phyloP scores from a whole-genome alignment of 176 grass and related monocot species.

The Puccinellia tenuiflora region DNA sequence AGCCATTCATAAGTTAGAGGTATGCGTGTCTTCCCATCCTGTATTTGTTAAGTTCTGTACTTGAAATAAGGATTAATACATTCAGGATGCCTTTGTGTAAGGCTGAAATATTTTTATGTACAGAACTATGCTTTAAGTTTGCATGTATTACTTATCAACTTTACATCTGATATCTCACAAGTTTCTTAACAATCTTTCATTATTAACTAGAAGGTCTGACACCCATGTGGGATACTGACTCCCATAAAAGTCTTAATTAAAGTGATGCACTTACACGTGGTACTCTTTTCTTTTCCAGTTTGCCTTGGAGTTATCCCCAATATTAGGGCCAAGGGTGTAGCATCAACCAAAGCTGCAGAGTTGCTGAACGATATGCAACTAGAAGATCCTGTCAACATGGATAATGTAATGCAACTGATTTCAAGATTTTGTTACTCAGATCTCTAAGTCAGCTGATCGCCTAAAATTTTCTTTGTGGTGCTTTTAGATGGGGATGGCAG shows the following conservation, averaged over 20 bases:
- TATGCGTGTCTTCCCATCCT: conserved; percentile 24
- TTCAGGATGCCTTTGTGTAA: conserved; percentile 4
- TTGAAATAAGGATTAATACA: not conserved
- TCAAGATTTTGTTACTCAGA: conserved; percentile 10
- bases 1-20: conserved; percentile 95
- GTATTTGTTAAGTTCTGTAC: not conserved
- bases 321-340: conserved; percentile 82
- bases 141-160: not conserved
- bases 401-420: conserved; percentile 58
- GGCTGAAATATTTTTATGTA: not conserved
- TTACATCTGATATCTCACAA: not conserved
- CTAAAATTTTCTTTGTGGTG: conserved; percentile 4
- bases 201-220: not conserved
- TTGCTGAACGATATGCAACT: conserved; percentile 86
- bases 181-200: not conserved
- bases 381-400: conserved; percentile 86
- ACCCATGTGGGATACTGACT: not conserved
- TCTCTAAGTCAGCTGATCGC: conserved; percentile 4
- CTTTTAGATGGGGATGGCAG: conserved; percentile 67
- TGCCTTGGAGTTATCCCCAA: conserved; percentile 87
- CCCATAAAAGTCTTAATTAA: not conserved
- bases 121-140: not conserved
- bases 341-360: conserved; percentile 75
- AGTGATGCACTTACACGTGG: not conserved
- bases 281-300: conserved; percentile 50